Conservation (phyloP, 495 filamentous ascomycete species). For the Bacidia rubella region DNA sequence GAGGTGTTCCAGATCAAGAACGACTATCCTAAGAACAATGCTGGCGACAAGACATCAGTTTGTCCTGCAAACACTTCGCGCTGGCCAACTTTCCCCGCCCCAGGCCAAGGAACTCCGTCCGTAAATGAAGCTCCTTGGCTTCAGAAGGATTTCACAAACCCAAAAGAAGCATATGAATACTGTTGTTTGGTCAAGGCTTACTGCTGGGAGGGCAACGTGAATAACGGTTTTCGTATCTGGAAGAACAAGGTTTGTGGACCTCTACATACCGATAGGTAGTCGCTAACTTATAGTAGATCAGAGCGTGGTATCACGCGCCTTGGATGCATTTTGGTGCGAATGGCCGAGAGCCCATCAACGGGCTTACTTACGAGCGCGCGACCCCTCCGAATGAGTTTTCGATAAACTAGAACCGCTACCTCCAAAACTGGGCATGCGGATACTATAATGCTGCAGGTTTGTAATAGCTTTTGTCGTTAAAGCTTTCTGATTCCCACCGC, state of each 20-base stretch:
- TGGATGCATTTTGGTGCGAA: slow-evolving; percentile 1
- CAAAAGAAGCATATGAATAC: neutral
- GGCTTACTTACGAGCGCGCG: neutral
- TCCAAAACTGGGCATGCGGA: slow-evolving; percentile 1
- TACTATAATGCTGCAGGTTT: neutral
- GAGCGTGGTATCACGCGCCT: slow-evolving; percentile 3
- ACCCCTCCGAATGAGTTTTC: neutral
- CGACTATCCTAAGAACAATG: no score
- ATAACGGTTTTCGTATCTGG: neutral
- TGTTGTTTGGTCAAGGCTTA: slow-evolving; percentile 4
- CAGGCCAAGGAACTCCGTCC: neutral
- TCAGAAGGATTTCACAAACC: slow-evolving; percentile 1
- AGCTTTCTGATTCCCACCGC: neutral
- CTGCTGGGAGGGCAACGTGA: slow-evolving; percentile 6
- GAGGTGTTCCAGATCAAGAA: no score
- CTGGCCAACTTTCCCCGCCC: neutral
- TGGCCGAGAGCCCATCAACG: slow-evolving; percentile 2
- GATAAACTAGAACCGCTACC: neutral
- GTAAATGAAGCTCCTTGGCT: neutral
- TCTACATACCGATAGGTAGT: neutral
- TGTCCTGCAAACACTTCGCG: no score
- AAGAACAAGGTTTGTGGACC: neutral
- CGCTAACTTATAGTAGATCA: neutral
- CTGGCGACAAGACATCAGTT: no score
- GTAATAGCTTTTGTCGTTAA: neutral